Evolutionary conservation across 2,329 filamentous ascomycete genomes (phyloP), one percentile per base, ranked within the genome.

Genomic region (Pseudogymnoascus sp.): DNA sequence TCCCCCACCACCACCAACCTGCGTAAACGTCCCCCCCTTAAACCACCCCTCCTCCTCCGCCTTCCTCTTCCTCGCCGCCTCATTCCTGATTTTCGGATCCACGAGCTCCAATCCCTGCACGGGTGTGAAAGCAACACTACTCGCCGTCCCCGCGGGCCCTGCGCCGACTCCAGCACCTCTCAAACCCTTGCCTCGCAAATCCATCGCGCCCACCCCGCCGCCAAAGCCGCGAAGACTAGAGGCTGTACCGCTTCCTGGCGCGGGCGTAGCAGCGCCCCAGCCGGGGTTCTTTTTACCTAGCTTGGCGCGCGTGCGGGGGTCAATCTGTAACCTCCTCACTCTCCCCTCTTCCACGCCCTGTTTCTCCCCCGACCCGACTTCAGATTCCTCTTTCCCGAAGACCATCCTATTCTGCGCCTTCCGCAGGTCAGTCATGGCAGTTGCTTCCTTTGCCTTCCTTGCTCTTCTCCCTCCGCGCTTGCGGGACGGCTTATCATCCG

Each of bases 41-140:
- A 99, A 99, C 88, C 92, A 99, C 37, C 91, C 82, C 72, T 97
- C 93, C 72, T 96, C 91, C 66, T 97, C 94, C 0, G 91, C 92
- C 73, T 96, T 95, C 66, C 92, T 81, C 79, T 97, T 97, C 69
- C 91, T 83, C 72, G 83, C 92, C 73, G 96, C 82, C 77, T 97
- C 92, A 6, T 90, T 89, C 68, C 92, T 87, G 62, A 89, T 85
- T 78, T 94, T 96, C 21, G 94, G 94, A 73, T 97, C 93, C 5
- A 97, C 92, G 10, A 99, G 82, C 77, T 99, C 93, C 39, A 99
- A 80, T 1, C 94, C 94, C 72, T 97, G 94, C 13, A 96, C 90
- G 1, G 93, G 92, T 2, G 92, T 97, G 71, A 99, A 99, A 0
- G 92, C 89, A 68, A 99, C 84, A 59, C 88, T 92, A 68, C 90